Evolutionary conservation across 495 filamentous ascomycete genomes (phyloP), one percentile per base, ranked within the genome.

Genomic region (Podospora pseudocomata): DNA sequence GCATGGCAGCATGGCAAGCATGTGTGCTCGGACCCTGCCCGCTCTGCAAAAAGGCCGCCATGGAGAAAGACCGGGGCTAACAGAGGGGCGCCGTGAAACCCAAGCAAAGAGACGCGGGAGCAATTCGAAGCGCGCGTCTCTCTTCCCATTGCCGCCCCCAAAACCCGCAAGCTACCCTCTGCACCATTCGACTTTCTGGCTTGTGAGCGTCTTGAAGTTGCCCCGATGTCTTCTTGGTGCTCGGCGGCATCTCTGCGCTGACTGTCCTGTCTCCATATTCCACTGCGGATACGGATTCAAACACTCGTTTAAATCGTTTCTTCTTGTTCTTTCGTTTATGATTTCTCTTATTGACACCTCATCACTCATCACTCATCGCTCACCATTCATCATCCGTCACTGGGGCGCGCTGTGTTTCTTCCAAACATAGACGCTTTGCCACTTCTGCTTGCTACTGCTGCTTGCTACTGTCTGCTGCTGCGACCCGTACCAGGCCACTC

Each of bases 91-190:
- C 60, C 23, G 65, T 64, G 60, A 28, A 63, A 68, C 65, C 20
- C 58, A 63, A 49, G 39, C 39, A 49, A 49, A 61, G 53, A 58
- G 55, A 58, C 67, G 58, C 58, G 76, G 78, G 77, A 79, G 15
- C 77, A 76, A 74, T 79, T 79, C 75, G 63, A 61, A 69, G 67
- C 61, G 75, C 73, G 76, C 74, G 77, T 74, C 75, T 76, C 70
- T 77, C 73, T 77, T 32, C 39, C 39, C 39, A 49, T 78, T 78
- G 72, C 77, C 76, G 75, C 76, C 74, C 65, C 60, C 65, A 65
- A 28, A 57, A 60, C 71, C 64, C 73, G 68, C 65, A 66, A 62
- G 20, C 55, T 58, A 58, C 6, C 66, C 61, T 73, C 68, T 73
- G 75, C 68, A 74, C 76, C 76, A 78, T 73, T 78, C 73, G 68